Evolutionary conservation across 768 basidiomycete species (phyloP).

Genomic region (Cystofilobasidium macerans): DNA sequence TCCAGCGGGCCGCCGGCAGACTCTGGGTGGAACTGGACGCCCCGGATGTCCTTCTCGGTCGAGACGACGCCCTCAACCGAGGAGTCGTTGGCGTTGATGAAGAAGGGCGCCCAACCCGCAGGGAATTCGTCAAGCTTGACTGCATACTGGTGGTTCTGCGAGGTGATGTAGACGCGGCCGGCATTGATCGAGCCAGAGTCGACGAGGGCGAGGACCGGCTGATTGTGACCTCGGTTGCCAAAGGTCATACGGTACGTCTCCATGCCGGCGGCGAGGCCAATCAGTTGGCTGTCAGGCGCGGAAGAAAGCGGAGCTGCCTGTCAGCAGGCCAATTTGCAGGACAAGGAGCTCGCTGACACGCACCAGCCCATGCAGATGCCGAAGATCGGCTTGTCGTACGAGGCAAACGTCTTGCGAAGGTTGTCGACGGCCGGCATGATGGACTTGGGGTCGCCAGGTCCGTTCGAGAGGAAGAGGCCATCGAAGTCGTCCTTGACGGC

Average conservation of each 20-base stretch:
- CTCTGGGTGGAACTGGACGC: conserved; percentile 99
- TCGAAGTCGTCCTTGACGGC: conserved; percentile 73
- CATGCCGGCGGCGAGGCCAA: conserved; percentile 91
- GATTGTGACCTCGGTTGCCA: conserved; percentile 96
- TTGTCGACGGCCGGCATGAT: conserved; percentile 75
- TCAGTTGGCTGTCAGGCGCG: conserved; percentile 50
- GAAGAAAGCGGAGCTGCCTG: not conserved
- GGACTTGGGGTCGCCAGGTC: conserved; percentile 84
- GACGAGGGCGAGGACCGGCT: conserved; percentile 93
- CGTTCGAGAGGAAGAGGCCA: conserved; percentile 91
- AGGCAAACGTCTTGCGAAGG: conserved; percentile 65
- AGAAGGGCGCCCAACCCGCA: conserved; percentile 93
- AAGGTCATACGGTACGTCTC: conserved; percentile 98
- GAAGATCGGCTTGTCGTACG: conserved; percentile 90
- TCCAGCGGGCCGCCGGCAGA: conserved; percentile 96
- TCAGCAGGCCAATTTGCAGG: not conserved
- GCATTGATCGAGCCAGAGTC: conserved; percentile 85
- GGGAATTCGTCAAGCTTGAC: conserved; percentile 91
- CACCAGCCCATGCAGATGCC: conserved; percentile 88
- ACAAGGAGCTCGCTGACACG: conserved; percentile 43
- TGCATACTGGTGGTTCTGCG: conserved; percentile 94
- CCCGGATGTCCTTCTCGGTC: conserved; percentile 80
- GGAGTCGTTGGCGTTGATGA: conserved; percentile 92
- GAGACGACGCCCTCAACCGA: conserved; percentile 98
- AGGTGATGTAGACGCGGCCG: conserved; percentile 85